Evolutionary conservation across 1,284 basidiomycete species (phyloP), one percentile per base, ranked within the genome.

Genomic region (Trichosporon sp.): DNA sequence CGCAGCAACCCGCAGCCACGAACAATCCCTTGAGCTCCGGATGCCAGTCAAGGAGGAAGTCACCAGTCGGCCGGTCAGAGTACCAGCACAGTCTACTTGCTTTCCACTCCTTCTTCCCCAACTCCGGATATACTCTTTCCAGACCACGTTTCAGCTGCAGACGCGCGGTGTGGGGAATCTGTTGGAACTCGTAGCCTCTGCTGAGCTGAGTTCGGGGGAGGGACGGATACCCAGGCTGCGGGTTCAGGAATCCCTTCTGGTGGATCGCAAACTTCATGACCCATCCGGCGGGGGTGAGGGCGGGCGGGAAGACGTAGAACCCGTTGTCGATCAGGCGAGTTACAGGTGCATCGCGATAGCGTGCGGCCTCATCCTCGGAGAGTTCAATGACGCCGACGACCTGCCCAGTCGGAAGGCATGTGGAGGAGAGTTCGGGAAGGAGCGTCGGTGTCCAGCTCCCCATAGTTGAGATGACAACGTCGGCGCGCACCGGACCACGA

Each of bases 361-460:
- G 73, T 2, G 85, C 83, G 0, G 86, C 88, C 79, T 94, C 91
- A 75, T 90, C 87, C 16, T 85, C 78, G 0, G 86, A 87, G 12
- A 95, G 86, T 74, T 91, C 89, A 63, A 95, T 85, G 76, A 87
- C 90, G 0, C 88, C 89, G 12, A 93, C 81, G 68, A 87, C 88
- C 80, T 95, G 93, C 2, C 92, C 75, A 0, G 73, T 73, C 10
- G 75, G 73, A 1, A 76, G 67, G 21, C 74, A 68, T 12, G 69
- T 69, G 40, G 67, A 66, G 21, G 67, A 68, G 14, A 75, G 66
- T 64, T 71, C 73, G 5, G 69, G 70, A 7, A 76, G 65, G 2
- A 76, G 71, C 2, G 72, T 71, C 11, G 74, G 71, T 38, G 75
- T 74, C 83, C 83, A 84, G 1, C 78, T 76, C 0, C 83, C 84